Base-by-base conservation (phyloP, 257 asterid species). In the Capsicum baccatum region DNA sequence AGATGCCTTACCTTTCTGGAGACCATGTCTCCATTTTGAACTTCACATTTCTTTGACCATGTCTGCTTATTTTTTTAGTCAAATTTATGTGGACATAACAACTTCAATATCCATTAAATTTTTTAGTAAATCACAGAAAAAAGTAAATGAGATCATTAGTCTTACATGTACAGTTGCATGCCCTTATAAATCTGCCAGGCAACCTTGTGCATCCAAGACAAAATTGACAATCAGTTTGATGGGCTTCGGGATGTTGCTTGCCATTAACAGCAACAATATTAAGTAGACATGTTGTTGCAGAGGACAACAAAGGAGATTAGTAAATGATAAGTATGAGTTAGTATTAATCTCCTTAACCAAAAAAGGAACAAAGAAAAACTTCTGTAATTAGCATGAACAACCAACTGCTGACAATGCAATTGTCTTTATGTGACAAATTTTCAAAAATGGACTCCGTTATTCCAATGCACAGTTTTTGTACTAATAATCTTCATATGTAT, bases 71-170 rank as follows among this genome's bases (percentile, higher is more conserved):
- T 42, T 7, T 68, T 39, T 68, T 39, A 68, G 1, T 68, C 78
- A 68, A 64, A 15, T 5, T 67, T 67, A 67, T 37, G 15, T 67
- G 76, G 15, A 37, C 21, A 14, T 35, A 17, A 67, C 52, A 67
- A 35, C 76, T 37, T 68, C 12, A 68, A 37, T 67, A 67, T 68
- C 76, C 52, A 68, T 68, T 37, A 35, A 6, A 37, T 37, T 68
- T 26, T 68, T 7, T 37, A 15, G 52, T 68, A 68, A 68, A 68
- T 68, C 76, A 15, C 76, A 37, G 11, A 64, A 5, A 13, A 39
- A 67, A 67, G 3, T 39, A 37, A 68, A 37, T 68, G 52, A 68
- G 52, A 68, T 37, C 78, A 68, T 68, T 68, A 68, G 78, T 15
- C 26, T 39, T 37, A 68, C 54, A 39, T 68, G 78, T 6, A 12